Conservation (phyloP, 768 basidiomycete species). For the Calvatia gigantea region DNA sequence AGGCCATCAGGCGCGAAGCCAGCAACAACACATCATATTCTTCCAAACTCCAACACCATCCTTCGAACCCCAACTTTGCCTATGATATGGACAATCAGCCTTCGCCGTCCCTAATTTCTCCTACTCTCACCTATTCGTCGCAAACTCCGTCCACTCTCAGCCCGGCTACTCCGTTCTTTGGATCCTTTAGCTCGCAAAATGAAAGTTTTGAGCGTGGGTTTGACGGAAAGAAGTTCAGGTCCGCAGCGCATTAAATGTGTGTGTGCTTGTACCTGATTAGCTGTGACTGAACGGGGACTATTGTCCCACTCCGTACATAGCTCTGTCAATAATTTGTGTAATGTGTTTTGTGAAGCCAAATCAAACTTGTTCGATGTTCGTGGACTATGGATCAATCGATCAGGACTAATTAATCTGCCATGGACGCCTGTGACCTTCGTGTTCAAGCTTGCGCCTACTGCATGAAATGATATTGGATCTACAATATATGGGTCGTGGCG, state of each 20-base stretch:
- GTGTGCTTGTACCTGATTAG: too few relatives aligned
- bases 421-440: too few relatives aligned
- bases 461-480: too few relatives aligned
- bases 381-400: too few relatives aligned
- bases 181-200: constrained; percentile 42
- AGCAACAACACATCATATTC: constrained; percentile 18
- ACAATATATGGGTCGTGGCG: too few relatives aligned
- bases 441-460: too few relatives aligned
- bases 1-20: constrained; percentile 22
- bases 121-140: constrained; percentile 66
- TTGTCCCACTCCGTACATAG: not conserved
- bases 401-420: too few relatives aligned
- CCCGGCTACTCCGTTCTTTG: constrained; percentile 70
- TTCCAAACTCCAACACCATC: constrained; percentile 4
- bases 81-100: constrained; percentile 11
- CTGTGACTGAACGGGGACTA: not conserved
- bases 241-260: not conserved
- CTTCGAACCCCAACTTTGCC: constrained; percentile 2
- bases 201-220: constrained; percentile 23
- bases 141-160: constrained; percentile 64
- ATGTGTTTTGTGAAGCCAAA: too few relatives aligned
- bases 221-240: constrained; percentile 6
- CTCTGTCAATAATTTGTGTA: too few relatives aligned
- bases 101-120: constrained; percentile 54
- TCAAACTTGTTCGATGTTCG: too few relatives aligned